A percentile compares a stretch with the other conserved stretches of the same genome.
Evolutionary conservation across 1,139 yeast species (phyloP).

Genomic region (Trichomonascaceae sp.): DNA sequence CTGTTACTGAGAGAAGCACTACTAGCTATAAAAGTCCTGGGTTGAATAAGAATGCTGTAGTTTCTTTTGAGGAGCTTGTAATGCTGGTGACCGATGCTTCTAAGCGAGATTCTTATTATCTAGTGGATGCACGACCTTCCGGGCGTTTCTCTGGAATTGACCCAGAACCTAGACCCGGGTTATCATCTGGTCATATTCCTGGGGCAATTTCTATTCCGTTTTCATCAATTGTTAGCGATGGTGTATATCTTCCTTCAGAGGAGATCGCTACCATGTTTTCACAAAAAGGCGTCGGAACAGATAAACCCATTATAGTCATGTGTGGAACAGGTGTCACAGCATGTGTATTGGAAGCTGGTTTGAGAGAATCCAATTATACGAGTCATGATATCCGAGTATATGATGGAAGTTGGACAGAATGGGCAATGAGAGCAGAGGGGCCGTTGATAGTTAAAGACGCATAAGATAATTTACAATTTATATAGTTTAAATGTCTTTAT

Average conservation of each 20-base stretch:
- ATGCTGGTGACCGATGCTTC: slow-evolving; percentile 47
- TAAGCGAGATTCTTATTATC: slow-evolving; percentile 40
- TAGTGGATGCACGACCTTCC: slow-evolving; percentile 76
- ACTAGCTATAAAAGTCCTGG: slow-evolving; percentile 37
- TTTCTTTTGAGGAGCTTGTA: slow-evolving; percentile 58
- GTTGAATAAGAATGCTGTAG: slow-evolving; percentile 44
- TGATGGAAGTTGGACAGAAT: slow-evolving; percentile 90
- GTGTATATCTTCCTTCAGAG: slow-evolving; percentile 42
- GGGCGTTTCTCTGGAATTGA: slow-evolving; percentile 70
- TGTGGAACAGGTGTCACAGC: slow-evolving; percentile 98
- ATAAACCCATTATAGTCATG: slow-evolving; percentile 69
- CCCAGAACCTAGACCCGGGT: slow-evolving; percentile 85
- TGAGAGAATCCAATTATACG: slow-evolving; percentile 50
- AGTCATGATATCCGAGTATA: slow-evolving; percentile 56
- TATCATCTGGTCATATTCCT: slow-evolving; percentile 85
- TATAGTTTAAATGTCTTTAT: neutral
- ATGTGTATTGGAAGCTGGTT: slow-evolving; percentile 67
- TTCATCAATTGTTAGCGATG: slow-evolving; percentile 42
- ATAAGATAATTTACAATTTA: neutral
- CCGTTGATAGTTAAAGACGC: slow-evolving; percentile 23
- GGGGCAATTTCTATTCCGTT: slow-evolving; percentile 78
- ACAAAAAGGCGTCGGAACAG: slow-evolving; percentile 35
- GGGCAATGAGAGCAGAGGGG: slow-evolving; percentile 35
- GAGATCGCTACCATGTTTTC: slow-evolving; percentile 45
- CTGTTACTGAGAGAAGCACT: slow-evolving; percentile 21